Evolutionary conservation across 768 basidiomycete genomes (phyloP), one percentile per base, ranked within the genome.

Genomic region (Tephrocybe sp.): DNA sequence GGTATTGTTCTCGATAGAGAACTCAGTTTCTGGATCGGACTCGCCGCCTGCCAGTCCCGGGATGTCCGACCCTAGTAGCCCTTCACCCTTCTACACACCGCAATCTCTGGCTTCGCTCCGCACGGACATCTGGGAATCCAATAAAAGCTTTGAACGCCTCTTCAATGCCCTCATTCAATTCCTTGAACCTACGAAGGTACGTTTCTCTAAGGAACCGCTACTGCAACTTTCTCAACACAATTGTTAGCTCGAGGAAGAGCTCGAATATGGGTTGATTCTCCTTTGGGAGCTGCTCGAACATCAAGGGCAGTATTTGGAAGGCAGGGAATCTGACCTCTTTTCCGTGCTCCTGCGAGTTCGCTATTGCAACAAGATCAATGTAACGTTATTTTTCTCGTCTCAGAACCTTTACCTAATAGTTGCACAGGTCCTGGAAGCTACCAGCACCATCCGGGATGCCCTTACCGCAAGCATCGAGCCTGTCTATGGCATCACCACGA

Each of bases 251-350:
- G 78, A 79, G 41, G 81, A 85, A 57, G 73, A 79, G 48, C 72
- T 93, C 23, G 85, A 88, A 63, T 90, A 91, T 59, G 92, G 83
- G 23, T 69, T 95, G 57, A 87, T 93, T 51, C 73, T 90, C 26
- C 62, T 93, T 10, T 94, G 88, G 88, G 92, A 94, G 66, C 75
- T 93, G 62, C 70, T 95, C 4, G 86, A 86, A 61, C 79, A 86
- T 58, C 90, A 93, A 63, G 75, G 81, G 20, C 66, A 76, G 25
- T 78, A 85, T 55, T 71, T 95, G 11, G 92, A 94, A 65, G 88
- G 90, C 39, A 81, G 80, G 53, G 93, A 95, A 71, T 78, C 81
- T 9, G 86, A 88, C 48, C 67, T 95, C 30, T 88, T 93, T 64
- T 76, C 83, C 24, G 72, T 81, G 44, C 73, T 95, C 38, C 73